Evolutionary conservation across 2,329 filamentous ascomycete genomes (phyloP).

Genomic region (Colletotrichum higginsianum): DNA sequence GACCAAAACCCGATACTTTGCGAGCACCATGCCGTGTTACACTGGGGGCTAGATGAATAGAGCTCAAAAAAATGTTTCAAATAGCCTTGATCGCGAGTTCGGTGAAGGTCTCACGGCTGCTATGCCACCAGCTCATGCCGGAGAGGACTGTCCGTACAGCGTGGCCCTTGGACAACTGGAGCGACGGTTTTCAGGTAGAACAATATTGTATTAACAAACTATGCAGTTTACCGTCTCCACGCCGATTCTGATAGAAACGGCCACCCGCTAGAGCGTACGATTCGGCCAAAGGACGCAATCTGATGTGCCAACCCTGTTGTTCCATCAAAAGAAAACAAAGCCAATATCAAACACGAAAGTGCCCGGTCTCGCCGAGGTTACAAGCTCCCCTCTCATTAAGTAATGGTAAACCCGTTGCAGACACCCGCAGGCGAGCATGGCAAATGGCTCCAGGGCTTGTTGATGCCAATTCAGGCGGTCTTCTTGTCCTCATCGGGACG

Average conservation of each 20-base stretch:
- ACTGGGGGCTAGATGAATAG: no score
- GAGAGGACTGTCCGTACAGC: no score
- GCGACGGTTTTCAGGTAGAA: no score
- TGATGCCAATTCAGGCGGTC: conserved; percentile 1
- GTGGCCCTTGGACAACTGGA: no score
- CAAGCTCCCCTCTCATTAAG: neutral
- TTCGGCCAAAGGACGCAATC: neutral
- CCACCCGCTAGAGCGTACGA: neutral
- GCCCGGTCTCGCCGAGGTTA: neutral
- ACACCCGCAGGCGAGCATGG: neutral
- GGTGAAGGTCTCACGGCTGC: no score
- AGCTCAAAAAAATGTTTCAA: no score
- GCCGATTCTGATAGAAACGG: neutral
- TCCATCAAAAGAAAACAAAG: neutral
- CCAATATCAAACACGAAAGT: no score
- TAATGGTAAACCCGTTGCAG: neutral
- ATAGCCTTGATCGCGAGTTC: no score
- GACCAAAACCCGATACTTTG: no score
- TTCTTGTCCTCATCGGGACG: conserved; percentile 13
- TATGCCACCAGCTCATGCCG: no score
- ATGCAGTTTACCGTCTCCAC: neutral
- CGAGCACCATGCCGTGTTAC: no score
- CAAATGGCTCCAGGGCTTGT: neutral
- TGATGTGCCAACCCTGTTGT: neutral
- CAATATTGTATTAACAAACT: no score